Base-by-base conservation (phyloP, 2,329 filamentous ascomycete species). In the Colletotrichum lentis region DNA sequence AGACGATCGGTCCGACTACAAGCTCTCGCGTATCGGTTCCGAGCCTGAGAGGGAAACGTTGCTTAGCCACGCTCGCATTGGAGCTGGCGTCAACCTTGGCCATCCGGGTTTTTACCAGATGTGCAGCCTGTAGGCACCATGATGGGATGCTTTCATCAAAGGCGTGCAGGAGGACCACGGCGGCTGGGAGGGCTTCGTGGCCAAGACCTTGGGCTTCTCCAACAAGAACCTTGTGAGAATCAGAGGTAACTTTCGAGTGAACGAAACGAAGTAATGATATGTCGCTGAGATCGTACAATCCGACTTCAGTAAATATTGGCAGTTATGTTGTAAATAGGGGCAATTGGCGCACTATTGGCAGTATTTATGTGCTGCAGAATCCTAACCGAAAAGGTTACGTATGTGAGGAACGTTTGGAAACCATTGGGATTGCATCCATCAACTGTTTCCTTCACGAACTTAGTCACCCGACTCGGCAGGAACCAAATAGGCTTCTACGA, bases 1-100 rank as follows among this genome's bases (percentile, higher is more conserved):
- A 27, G 76, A 74, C 14, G 76, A 85, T 41, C 72, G 76, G 22
- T 75, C 82, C 50, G 85, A 88, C 76, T 88, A 83, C 76, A 77
- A 86, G 74, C 78, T 88, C 35, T 86, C 84, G 11, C 80, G 85
- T 35, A 79, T 88, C 69, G 85, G 85, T 37, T 80, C 78, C 0
- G 85, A 87, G 75, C 81, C 81, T 31, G 83, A 81, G 7, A 82
- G 84, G 22, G 80, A 82, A 66, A 77, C 79, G 70, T 80, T 88
- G 5, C 69, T 84, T 14, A 72, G 74, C 5, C 82, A 81, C 62
- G 80, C 83, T 14, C 72, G 80, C 67, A 71, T 74, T 37, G 80
- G 78, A 27, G 72, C 80, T 0, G 77, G 78, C 20, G 72, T 73
- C 31, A 31, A 7, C 22, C 31, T 53, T 10, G 46, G 64, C 3